Base-by-base conservation (phyloP, 257 asterid species). In the Jacaranda copaia region DNA sequence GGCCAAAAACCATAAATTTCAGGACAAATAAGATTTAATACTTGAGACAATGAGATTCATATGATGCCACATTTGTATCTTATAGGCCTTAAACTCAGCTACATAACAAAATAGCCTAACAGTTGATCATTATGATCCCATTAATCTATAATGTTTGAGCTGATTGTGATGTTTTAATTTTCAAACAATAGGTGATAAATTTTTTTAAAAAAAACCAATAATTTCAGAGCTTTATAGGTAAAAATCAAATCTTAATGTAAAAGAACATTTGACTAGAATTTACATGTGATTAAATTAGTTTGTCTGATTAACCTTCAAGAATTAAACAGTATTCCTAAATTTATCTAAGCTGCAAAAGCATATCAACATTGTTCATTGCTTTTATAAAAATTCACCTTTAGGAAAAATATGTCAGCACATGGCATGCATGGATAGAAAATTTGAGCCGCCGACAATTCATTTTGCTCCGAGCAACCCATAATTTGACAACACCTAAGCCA, bases 371-470 rank as follows among this genome's bases (percentile, higher is more conserved):
- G 9, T 46, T 39, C 19, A 36, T 16, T 35, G 38, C 52, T 48
- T 38, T 10, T 18, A 53, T 20, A 20, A 79, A 19, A 52, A 12
- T 12, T 73, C 71, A 93, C 98, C 97, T 93, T 91, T 4, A 91
- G 93, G 75, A 93, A 91, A 70, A 93, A 91, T 64, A 93, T 80
- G 76, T 93, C 97, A 61, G 98, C 98, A 78, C 98, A 93, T 9
- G 91, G 98, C 98, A 93, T 93, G 86, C 98, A 93, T 0, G 96
- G 96, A 74, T 93, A 93, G 79, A 93, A 87, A 76, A 93, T 90
- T 81, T 93, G 98, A 10, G 97, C 97, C 0, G 96, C 96, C 0
- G 96, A 81, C 57, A 93, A 77, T 69, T 93, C 97, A 63, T 93
- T 96, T 83, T 88, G 89, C 65, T 90, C 96, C 2, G 92, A 78